Evolutionary conservation across 768 basidiomycete genomes (phyloP).

Genomic region (Coprinopsis marcescibilis): DNA sequence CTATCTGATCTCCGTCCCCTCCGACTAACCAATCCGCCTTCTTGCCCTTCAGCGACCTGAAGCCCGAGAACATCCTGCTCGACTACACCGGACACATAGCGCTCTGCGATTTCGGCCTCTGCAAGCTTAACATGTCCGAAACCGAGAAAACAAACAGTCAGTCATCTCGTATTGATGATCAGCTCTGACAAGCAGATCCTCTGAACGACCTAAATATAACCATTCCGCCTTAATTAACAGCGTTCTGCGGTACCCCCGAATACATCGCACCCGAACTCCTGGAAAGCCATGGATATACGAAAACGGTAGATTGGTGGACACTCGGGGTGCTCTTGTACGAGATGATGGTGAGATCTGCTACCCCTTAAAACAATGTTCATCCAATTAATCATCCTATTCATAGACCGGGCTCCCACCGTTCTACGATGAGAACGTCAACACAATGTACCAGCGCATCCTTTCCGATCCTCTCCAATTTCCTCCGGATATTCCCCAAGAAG

Average conservation of each 20-base stretch:
- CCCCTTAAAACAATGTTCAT: constrained; percentile 8
- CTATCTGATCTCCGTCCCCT: no score
- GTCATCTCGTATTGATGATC: neutral
- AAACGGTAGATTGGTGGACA: constrained; percentile 99
- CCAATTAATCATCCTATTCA: neutral
- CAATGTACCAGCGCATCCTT: constrained; percentile 95
- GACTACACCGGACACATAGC: constrained; percentile 99
- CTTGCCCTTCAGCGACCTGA: constrained; percentile 63
- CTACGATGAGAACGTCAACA: constrained; percentile 98
- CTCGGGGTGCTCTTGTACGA: constrained; percentile 94
- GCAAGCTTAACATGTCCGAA: constrained; percentile 96
- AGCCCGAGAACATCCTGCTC: constrained; percentile 96
- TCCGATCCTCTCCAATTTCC: constrained; percentile 92
- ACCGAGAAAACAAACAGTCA: constrained; percentile 91
- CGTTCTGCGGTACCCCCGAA: constrained; percentile 98
- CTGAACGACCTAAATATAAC: no score
- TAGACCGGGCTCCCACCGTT: constrained; percentile 96
- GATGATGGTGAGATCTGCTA: constrained; percentile 77
- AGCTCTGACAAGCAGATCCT: neutral
- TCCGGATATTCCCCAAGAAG: constrained; percentile 81
- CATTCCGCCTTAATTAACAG: constrained; percentile 35
- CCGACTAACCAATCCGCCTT: no score
- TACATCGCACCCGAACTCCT: constrained; percentile 98
- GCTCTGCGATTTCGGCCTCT: constrained; percentile 94
- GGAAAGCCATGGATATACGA: constrained; percentile 94